phyloP scores from a whole-genome alignment of 495 filamentous ascomycete species.

The Aspergillus funiculosus region DNA sequence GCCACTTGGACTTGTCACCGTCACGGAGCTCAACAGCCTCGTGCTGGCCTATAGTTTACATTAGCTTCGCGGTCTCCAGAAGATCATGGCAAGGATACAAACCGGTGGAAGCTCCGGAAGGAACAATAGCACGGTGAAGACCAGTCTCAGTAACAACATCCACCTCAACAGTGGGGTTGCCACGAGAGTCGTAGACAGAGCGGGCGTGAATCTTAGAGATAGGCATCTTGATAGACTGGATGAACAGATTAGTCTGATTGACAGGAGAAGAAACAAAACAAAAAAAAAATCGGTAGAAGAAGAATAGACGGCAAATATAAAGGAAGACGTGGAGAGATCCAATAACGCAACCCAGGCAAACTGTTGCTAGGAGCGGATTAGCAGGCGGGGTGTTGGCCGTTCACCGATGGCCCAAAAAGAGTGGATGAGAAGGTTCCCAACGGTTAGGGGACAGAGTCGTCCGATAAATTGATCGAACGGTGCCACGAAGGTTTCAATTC shows the following conservation, averaged over 20 bases:
- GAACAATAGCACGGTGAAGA: conserved; percentile 97
- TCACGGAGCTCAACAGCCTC: conserved; percentile 99
- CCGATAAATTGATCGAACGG: conserved; percentile 19
- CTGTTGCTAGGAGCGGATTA: conserved; percentile 32
- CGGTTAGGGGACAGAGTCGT: conserved; percentile 15
- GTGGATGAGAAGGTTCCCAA: conserved; percentile 19
- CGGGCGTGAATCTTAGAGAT: conserved; percentile 99
- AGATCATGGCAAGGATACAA: conserved; percentile 28
- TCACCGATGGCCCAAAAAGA: conserved; percentile 48
- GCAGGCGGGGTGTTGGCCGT: conserved; percentile 32
- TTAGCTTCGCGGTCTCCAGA: conserved; percentile 10
- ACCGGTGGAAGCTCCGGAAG: conserved; percentile 97
- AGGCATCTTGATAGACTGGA: conserved; percentile 61
- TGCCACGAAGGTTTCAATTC: conserved; percentile 6
- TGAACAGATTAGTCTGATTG: conserved; percentile 16
- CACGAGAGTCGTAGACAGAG: conserved; percentile 98
- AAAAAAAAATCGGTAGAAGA: conserved; percentile 13
- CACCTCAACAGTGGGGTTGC: conserved; percentile 93
- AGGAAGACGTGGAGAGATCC: conserved; percentile 10
- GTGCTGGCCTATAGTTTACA: conserved; percentile 66
- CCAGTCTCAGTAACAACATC: conserved; percentile 95
- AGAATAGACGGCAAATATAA: conserved; percentile 19
- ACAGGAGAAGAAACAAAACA: conserved; percentile 15
- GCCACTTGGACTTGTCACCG: conserved; percentile 96
- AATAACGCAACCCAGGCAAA: conserved; percentile 21